These are phyloP conservation scores for Lachancea fermentati DNA, from an alignment of 805 yeast species.

Conservation along the genomic window DNA sequence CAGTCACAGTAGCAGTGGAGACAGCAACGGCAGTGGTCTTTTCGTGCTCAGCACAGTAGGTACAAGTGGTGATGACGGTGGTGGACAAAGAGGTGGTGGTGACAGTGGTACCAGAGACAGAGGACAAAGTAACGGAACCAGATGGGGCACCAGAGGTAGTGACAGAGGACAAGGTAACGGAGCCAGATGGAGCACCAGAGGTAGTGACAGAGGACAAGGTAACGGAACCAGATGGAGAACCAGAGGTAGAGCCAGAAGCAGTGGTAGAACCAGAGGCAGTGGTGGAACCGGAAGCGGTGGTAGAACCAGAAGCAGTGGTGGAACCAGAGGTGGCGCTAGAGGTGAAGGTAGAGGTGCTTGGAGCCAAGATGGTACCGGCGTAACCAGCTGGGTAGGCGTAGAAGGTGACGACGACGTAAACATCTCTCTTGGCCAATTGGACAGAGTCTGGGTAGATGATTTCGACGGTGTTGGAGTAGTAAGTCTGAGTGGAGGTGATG, in stretches of 20 bases:
- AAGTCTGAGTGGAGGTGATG: slow-evolving; percentile 2
- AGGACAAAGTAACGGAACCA: not conserved
- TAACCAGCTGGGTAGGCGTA: slow-evolving; percentile 5
- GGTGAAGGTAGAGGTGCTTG: slow-evolving; percentile 6
- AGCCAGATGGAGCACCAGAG: slow-evolving; percentile 8
- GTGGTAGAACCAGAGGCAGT: not conserved
- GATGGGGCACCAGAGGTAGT: slow-evolving; percentile 13
- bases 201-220: not conserved
- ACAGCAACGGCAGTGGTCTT: slow-evolving; percentile 2
- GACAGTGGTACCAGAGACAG: not conserved
- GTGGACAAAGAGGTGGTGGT: slow-evolving; percentile 2
- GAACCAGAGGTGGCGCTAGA: slow-evolving; percentile 1
- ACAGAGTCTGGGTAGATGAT: slow-evolving; percentile 6
- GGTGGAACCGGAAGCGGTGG: slow-evolving; percentile 1
- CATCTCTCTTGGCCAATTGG: slow-evolving; percentile 6
- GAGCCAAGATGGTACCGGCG: slow-evolving; percentile 5
- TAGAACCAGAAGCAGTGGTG: slow-evolving; percentile 1
- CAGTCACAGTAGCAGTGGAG: slow-evolving; percentile 19
- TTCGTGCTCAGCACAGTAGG: slow-evolving; percentile 1
- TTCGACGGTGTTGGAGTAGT: slow-evolving; percentile 6
- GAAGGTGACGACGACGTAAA: slow-evolving; percentile 2
- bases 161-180: slow-evolving; percentile 18
- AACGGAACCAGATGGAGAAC: not conserved
- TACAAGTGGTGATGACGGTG: slow-evolving; percentile 5
- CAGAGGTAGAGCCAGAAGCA: slow-evolving; percentile 3